These are phyloP conservation scores for Acanthamoeba royreba DNA, from an alignment of 208 protist genomes.

Conservation along the genomic window DNA sequence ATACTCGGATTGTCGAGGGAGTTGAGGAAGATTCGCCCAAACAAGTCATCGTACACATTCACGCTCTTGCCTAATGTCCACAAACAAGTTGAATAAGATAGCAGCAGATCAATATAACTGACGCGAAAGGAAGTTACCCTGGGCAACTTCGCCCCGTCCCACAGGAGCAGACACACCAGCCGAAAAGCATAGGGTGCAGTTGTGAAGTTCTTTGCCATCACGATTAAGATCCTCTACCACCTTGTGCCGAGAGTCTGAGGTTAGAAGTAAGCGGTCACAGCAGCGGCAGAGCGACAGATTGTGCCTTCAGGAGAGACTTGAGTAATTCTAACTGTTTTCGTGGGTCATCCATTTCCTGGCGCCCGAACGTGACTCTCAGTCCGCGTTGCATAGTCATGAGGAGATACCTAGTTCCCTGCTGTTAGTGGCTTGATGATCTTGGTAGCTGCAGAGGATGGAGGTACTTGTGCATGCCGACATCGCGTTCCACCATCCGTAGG, in stretches of 20 bases:
- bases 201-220: not conserved
- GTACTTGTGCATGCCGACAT: not conserved
- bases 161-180: not conserved
- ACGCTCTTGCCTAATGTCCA: not conserved
- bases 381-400: not conserved
- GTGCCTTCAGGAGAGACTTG: not conserved
- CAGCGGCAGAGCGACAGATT: not conserved
- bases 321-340: not conserved
- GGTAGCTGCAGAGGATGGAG: not conserved
- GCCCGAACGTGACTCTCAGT: not conserved
- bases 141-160: not conserved
- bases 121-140: too few relatives aligned
- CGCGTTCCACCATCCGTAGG: not conserved
- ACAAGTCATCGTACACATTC: not conserved
- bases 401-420: not conserved
- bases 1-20: not conserved
- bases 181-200: constrained; percentile 21
- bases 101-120: not conserved
- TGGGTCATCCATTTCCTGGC: not conserved
- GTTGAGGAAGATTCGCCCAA: not conserved
- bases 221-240: not conserved
- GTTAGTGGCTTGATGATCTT: not conserved
- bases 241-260: not conserved
- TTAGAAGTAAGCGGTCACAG: not conserved
- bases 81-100: not conserved